phyloP scores from a whole-genome alignment of 1,284 basidiomycete genomes.

The Malassezia caprae region DNA sequence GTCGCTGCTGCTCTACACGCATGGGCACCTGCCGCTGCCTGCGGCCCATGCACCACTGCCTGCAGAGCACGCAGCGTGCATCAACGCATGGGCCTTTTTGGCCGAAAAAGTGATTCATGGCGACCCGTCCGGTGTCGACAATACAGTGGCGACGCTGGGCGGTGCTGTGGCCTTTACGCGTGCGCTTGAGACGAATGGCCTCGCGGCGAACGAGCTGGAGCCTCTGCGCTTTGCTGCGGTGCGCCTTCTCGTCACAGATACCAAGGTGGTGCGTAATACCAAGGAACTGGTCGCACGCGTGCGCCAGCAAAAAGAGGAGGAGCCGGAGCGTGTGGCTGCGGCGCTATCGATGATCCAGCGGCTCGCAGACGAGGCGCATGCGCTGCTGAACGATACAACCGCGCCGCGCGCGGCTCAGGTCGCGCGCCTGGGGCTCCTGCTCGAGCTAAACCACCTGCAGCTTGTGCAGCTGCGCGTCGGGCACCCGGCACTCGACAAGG shows the following conservation, averaged over 20 bases:
- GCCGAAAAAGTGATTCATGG: constrained; percentile 95
- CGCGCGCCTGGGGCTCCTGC: constrained; percentile 47
- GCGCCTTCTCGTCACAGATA: constrained; percentile 81
- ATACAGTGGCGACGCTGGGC: constrained; percentile 83
- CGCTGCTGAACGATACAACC: constrained; percentile 18
- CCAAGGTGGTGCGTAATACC: constrained; percentile 80
- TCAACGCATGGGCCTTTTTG: constrained; percentile 89
- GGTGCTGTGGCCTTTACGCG: constrained; percentile 85
- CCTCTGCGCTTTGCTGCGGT: constrained; percentile 60
- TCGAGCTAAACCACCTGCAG: constrained; percentile 78
- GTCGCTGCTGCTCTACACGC: constrained; percentile 60
- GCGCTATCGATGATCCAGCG: constrained; percentile 23
- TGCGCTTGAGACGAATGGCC: constrained; percentile 55
- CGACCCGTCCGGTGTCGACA: constrained; percentile 94
- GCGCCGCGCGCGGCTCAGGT: constrained; percentile 17
- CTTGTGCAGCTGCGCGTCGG: constrained; percentile 84
- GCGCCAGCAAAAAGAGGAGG: constrained; percentile 60
- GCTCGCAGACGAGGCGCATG: constrained; percentile 31
- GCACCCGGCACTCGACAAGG: constrained; percentile 74
- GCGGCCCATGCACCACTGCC: constrained; percentile 7
- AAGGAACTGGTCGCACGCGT: constrained; percentile 88
- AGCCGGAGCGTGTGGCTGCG: constrained; percentile 49
- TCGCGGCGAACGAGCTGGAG: constrained; percentile 66
- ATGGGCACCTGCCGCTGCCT: constrained; percentile 54
- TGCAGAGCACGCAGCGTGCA: constrained; percentile 57